phyloP scores from a whole-genome alignment of 306 rosid species.

The Acacia confusa region DNA sequence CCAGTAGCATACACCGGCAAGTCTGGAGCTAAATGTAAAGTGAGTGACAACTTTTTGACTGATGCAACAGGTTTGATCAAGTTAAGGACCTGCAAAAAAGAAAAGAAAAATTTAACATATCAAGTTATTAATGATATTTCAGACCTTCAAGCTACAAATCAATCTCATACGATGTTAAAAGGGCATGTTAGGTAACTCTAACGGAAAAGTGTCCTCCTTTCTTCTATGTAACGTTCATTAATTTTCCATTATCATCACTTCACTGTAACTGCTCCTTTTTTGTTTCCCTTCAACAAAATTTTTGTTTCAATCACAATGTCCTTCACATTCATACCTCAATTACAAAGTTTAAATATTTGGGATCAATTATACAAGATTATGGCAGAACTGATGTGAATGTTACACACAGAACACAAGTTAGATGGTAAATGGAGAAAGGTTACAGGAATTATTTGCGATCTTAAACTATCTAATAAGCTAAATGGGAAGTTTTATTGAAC shows the following conservation, averaged over 20 bases:
- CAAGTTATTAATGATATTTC: slow-evolving; percentile 29
- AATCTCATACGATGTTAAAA: neutral
- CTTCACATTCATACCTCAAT: neutral
- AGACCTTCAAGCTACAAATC: slow-evolving; percentile 12
- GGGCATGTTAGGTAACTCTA: neutral
- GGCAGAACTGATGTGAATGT: neutral
- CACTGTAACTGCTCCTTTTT: neutral
- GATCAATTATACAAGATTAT: neutral
- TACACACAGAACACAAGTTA: neutral
- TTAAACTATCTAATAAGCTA: neutral
- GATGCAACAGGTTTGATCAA: slow-evolving; percentile 87
- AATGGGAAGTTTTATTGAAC: neutral
- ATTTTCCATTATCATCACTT: neutral
- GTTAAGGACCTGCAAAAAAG: slow-evolving; percentile 72
- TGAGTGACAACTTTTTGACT: slow-evolving; percentile 69
- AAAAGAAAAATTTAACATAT: slow-evolving; percentile 27
- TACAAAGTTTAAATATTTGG: neutral
- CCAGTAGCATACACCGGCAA: slow-evolving; percentile 74
- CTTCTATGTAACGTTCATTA: neutral
- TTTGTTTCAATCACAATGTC: neutral
- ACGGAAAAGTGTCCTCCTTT: neutral
- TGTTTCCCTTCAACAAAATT: neutral
- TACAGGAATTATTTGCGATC: neutral
- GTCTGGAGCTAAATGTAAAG: slow-evolving; percentile 67
- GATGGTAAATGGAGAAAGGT: neutral